A percentile compares a stretch with the other conserved stretches of the same genome.
Evolutionary conservation across 176 grass and related monocot genomes (phyloP).

Genomic region (Paspalum notatum): DNA sequence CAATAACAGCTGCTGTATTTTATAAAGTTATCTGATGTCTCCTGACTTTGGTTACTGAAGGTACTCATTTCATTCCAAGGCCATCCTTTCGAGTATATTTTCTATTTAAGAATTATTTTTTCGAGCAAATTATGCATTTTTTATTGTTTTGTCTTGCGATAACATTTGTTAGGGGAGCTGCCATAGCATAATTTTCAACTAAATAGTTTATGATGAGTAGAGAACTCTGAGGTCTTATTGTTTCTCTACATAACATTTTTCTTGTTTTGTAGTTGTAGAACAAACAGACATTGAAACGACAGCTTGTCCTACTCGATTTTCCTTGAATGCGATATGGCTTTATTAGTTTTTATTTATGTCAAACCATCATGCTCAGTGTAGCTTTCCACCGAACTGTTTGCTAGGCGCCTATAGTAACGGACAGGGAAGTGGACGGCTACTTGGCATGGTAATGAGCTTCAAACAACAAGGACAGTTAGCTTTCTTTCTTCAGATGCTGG

Average conservation of each 20-base stretch:
- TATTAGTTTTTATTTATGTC: constrained; percentile 8
- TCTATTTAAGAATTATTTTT: background rate
- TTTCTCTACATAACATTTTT: background rate
- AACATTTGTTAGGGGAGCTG: background rate
- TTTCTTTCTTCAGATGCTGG: constrained; percentile 21
- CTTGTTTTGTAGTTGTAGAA: constrained; percentile 19
- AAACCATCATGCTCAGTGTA: constrained; percentile 7
- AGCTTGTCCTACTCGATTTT: constrained; percentile 24
- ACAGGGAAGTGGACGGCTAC: constrained; percentile 26
- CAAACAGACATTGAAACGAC: constrained; percentile 6
- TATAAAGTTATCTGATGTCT: constrained; percentile 49
- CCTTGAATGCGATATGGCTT: constrained; percentile 9
- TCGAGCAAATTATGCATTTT: constrained; percentile 22
- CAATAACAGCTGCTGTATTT: constrained; percentile 62
- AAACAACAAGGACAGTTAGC: background rate
- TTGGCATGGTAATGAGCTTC: constrained; percentile 3
- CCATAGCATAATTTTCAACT: constrained; percentile 17
- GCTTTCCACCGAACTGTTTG: background rate
- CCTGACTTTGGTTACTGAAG: constrained; percentile 37
- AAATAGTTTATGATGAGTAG: background rate
- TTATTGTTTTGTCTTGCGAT: background rate
- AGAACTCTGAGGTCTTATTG: background rate
- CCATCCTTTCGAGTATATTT: background rate
- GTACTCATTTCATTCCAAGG: constrained; percentile 32
- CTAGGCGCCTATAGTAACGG: constrained; percentile 14